phyloP scores from a whole-genome alignment of 352 stramenopile genomes.

The Phytopythium helicoides region DNA sequence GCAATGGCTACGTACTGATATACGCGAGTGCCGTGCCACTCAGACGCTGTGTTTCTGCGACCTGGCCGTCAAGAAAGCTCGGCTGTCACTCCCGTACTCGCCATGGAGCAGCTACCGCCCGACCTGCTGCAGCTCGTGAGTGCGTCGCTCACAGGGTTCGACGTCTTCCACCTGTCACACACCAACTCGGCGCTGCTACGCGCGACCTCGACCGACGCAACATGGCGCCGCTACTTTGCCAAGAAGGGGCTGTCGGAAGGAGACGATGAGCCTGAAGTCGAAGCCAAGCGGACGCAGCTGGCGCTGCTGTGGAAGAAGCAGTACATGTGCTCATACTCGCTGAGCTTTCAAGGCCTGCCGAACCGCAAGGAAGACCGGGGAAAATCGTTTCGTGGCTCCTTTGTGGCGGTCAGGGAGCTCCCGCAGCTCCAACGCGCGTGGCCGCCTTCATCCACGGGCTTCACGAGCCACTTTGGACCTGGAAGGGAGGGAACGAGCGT shows the following conservation, averaged over 20 bases:
- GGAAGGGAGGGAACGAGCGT: constrained; percentile 16
- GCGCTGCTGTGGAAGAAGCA: background rate
- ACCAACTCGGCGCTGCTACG: constrained; percentile 1
- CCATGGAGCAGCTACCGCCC: constrained; percentile 3
- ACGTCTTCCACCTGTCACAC: constrained; percentile 5
- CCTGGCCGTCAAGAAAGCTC: no score
- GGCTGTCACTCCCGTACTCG: no score
- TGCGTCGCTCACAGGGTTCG: constrained; percentile 5
- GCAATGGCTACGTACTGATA: no score
- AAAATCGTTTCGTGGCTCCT: background rate
- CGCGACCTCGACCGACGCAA: background rate
- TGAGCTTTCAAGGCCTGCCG: background rate
- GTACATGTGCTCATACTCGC: constrained; percentile 4
- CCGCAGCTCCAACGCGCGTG: background rate
- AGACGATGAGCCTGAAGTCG: background rate
- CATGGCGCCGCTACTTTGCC: constrained; percentile 3
- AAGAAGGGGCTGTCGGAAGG: no score
- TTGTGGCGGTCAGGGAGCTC: constrained; percentile 1
- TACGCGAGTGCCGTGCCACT: no score
- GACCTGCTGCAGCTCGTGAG: constrained; percentile 1
- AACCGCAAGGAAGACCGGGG: background rate
- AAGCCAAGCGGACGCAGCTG: no score
- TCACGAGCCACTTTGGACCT: constrained; percentile 14
- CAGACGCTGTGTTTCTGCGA: no score
- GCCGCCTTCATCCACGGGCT: constrained; percentile 2